These are phyloP conservation scores for Drosera capensis DNA, from an alignment of 148 eudicot genomes.

Conservation along the genomic window DNA sequence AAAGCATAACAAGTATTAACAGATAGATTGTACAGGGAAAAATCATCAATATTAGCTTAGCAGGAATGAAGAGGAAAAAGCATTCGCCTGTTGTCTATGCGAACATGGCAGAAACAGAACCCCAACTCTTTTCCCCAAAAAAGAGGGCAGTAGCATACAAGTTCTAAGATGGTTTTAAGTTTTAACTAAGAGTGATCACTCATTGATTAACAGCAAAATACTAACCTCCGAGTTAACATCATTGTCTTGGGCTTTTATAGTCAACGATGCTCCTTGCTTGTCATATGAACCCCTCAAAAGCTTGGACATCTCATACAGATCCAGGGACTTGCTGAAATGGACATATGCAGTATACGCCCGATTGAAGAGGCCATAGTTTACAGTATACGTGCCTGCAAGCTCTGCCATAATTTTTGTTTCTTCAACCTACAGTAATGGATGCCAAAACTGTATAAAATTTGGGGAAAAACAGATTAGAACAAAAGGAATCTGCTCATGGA, in stretches of 20 bases:
- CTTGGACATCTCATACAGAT: constrained; percentile 75
- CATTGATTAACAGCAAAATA: neutral
- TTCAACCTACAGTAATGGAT: constrained; percentile 51
- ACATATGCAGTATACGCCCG: constrained; percentile 62
- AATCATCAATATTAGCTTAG: no score
- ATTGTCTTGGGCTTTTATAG: constrained; percentile 39
- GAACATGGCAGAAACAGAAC: constrained; percentile 2
- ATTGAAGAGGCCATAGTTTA: constrained; percentile 55
- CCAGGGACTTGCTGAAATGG: constrained; percentile 59
- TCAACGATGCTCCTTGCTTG: constrained; percentile 71
- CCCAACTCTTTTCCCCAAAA: no score
- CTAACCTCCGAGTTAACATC: constrained; percentile 51
- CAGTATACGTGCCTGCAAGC: constrained; percentile 53
- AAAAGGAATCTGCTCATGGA: neutral
- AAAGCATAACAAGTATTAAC: neutral
- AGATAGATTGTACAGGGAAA: neutral
- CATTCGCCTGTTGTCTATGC: no score
- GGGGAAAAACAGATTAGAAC: neutral
- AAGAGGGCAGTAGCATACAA: no score
- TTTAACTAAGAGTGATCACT: no score
- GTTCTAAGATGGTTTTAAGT: no score
- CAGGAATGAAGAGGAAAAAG: no score
- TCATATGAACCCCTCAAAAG: constrained; percentile 63
- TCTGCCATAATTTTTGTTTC: constrained; percentile 78
- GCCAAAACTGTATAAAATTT: neutral